Evolutionary conservation across 768 basidiomycete genomes (phyloP), one percentile per base, ranked within the genome.

Genomic region (Cyathus striatus): DNA sequence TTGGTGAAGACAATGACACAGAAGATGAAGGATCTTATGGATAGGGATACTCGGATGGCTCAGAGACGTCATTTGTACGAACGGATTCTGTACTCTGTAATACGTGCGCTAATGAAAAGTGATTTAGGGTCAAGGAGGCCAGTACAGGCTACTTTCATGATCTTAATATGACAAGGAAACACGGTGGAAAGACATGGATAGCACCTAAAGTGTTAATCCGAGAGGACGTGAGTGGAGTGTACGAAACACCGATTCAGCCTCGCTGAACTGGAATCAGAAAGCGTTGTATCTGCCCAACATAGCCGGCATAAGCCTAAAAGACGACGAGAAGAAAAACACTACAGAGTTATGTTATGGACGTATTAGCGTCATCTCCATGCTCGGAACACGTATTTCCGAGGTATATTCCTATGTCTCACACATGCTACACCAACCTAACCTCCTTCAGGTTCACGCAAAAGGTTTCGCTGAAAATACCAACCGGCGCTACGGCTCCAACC

Each of bases 111-210:
- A 27, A 18, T 33, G 33, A 46, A 16, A 48, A 32, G 4, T 32
- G 25, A 7, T 27, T 21, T 45, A 75, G 72, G 42, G 68, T 75
- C n/a, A 73, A 71, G 49, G 64, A 76, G 55, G 69, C 74, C 0
- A 75, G 79, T 10, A 86, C 83, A 55, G 91, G 92, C 0, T 95
- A 97, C 64, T 97, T 90, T 55, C 75, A 86, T 41, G 95, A 97
- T 58, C 49, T 72, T 43, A 87, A 89, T 53, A 81, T 83, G 57
- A 86, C 89, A 1, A 70, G 85, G 40, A 74, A 74, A 33, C 79
- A 91, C 52, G 93, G 91, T 13, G 95, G 95, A 13, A 98, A 98
- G 67, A 86, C 87, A 6, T 98, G 91, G 92, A 78, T 92, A 40
- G 93, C 92, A 9, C 94, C 93, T 1, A 81, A 76, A 17, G 86